Base-by-base conservation (phyloP, 371 early-diverging fungal species). In the Rhizopus stolonifer region DNA sequence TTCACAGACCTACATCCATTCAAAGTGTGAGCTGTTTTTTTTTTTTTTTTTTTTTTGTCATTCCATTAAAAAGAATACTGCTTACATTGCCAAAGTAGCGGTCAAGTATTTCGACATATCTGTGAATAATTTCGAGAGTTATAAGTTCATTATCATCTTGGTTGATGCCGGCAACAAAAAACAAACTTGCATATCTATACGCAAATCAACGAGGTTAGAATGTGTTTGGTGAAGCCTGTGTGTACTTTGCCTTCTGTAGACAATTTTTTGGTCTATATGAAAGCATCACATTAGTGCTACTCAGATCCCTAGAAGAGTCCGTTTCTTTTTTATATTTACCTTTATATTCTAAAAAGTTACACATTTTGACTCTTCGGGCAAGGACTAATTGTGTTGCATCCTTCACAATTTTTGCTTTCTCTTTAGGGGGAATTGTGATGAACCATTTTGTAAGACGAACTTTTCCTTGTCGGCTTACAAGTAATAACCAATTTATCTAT, bases 381-480 rank as follows among this genome's bases (percentile, higher is more conserved):
- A 98, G 79, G 1, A 98, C 96, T 17, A 92, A 81, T 49, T 91
- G 89, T 33, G 90, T 89, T 25, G 95, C 93, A 53, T 98, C 96
- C 69, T 95, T 96, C 44, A 95, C 86, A 58, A 92, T 93, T 70
- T 96, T 96, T 40, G 84, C 67, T 70, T 95, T 97, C 64, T 97
- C 96, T 75, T 95, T 96, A 15, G 80, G 81, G 33, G 88, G 77
- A 60, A 95, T 81, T 24, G 95, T 92, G 6, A 85, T 79, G 73
- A 94, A 98, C 98, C 98, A 98, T 72, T 97, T 96, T 48, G 91
- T 89, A 46, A 97, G 82, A 13, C 99, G 88, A 21, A 96, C 86
- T 75, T 95, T 96, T 58, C 93, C 93, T 71, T 87, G 84, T 46
- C 85, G 73, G 54, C 83, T 84, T 36, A 87, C 81, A 5, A 89